Evolutionary conservation across 257 asterid genomes (phyloP).

Genomic region (Cruciata laevipes): DNA sequence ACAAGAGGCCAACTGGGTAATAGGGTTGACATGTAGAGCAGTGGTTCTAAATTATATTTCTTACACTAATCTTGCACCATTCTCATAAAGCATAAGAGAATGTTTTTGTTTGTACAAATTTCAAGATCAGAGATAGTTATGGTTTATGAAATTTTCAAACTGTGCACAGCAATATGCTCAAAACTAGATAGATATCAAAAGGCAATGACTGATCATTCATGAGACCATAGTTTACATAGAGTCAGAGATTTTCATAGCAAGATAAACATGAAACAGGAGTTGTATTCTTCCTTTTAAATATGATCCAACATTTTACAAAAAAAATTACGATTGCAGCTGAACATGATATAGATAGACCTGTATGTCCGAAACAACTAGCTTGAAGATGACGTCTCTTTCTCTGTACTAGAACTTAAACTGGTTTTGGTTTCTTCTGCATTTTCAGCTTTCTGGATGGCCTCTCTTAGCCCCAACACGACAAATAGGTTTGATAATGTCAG

Average conservation of each 20-base stretch:
- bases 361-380: conserved; percentile 24
- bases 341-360: background rate
- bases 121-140: background rate
- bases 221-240: background rate
- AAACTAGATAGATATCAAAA: background rate
- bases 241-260: background rate
- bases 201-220: background rate
- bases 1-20: conserved; percentile 10
- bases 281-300: background rate
- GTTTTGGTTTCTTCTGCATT: conserved; percentile 31
- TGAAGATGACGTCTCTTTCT: conserved; percentile 41
- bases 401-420: conserved; percentile 20
- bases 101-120: conserved; percentile 14
- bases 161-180: background rate
- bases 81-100: background rate
- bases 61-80: conserved; percentile 7
- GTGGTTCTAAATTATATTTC: conserved; percentile 2
- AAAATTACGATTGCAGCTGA: conserved; percentile 6
- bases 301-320: background rate
- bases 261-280: background rate
- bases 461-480: conserved; percentile 80
- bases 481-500: conserved; percentile 85
- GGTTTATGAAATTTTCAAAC: background rate
- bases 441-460: conserved; percentile 48
- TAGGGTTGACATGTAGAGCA: background rate